Conservation (phyloP, 2,329 filamentous ascomycete genomes). For the Fonsecaea pugnacius region DNA sequence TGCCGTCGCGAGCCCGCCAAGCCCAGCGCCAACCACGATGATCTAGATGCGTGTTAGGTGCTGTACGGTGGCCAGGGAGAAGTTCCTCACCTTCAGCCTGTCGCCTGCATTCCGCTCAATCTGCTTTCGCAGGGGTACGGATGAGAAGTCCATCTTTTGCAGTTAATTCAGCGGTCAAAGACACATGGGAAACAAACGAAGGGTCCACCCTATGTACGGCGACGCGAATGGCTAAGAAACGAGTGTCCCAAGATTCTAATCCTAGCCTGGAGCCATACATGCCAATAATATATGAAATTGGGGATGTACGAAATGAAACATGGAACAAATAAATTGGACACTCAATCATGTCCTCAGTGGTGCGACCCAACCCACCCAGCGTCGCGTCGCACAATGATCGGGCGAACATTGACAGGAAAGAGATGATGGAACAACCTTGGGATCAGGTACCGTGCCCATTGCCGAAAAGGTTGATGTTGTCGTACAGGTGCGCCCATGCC, state of each 20-base stretch:
- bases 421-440: neutral
- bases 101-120: conserved; percentile 4
- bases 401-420: neutral
- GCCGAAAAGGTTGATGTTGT: neutral
- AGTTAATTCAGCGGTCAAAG: neutral
- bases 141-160: conserved; percentile 5
- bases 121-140: conserved; percentile 1
- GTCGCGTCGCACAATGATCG: neutral
- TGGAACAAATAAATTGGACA: neutral
- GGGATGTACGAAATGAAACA: conserved; percentile 1
- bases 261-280: conserved; percentile 2
- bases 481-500: neutral
- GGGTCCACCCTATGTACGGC: neutral
- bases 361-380: neutral
- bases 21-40: conserved; percentile 40
- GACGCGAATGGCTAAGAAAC: conserved; percentile 3
- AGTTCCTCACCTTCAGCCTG: conserved; percentile 3
- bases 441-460: neutral
- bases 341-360: neutral
- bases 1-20: conserved; percentile 40
- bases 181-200: conserved; percentile 4
- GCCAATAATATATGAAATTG: conserved; percentile 3
- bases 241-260: conserved; percentile 1
- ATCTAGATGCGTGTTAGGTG: conserved; percentile 42
- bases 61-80: neutral